These are phyloP conservation scores for Trichosporon faecale DNA, from an alignment of 1,284 basidiomycete species.

Conservation along the genomic window DNA sequence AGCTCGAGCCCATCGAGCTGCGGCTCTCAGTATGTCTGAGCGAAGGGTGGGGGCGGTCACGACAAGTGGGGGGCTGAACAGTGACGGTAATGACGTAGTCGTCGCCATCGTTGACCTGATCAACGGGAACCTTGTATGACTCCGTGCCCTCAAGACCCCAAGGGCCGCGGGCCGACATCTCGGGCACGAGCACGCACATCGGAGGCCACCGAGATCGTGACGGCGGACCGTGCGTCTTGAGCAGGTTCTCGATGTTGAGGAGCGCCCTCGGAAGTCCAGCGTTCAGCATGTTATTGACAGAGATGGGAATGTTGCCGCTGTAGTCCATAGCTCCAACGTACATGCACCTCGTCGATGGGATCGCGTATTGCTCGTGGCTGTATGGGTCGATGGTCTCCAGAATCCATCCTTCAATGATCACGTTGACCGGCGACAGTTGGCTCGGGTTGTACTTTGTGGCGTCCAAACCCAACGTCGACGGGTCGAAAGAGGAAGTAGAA, in stretches of 20 bases:
- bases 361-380: constrained; percentile 87
- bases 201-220: constrained; percentile 67
- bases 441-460: constrained; percentile 73
- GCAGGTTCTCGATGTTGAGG: constrained; percentile 65
- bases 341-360: constrained; percentile 89
- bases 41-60: constrained; percentile 23
- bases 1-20: constrained; percentile 30
- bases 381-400: constrained; percentile 96
- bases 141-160: constrained; percentile 44
- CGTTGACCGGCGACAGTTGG: constrained; percentile 69
- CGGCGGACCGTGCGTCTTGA: constrained; percentile 60
- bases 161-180: constrained; percentile 28
- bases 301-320: constrained; percentile 77
- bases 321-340: constrained; percentile 85
- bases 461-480: constrained; percentile 58
- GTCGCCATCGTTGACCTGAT: constrained; percentile 36
- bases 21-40: constrained; percentile 38
- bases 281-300: constrained; percentile 86
- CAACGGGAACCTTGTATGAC: constrained; percentile 32
- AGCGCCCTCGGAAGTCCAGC: constrained; percentile 66
- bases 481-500: constrained; percentile 67
- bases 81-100: constrained; percentile 38
- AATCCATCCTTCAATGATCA: constrained; percentile 93
- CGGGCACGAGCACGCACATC: constrained; percentile 37
- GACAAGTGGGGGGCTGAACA: constrained; percentile 32